Conservation (phyloP, 768 basidiomycete species). For the Antrodiella citrinella region DNA sequence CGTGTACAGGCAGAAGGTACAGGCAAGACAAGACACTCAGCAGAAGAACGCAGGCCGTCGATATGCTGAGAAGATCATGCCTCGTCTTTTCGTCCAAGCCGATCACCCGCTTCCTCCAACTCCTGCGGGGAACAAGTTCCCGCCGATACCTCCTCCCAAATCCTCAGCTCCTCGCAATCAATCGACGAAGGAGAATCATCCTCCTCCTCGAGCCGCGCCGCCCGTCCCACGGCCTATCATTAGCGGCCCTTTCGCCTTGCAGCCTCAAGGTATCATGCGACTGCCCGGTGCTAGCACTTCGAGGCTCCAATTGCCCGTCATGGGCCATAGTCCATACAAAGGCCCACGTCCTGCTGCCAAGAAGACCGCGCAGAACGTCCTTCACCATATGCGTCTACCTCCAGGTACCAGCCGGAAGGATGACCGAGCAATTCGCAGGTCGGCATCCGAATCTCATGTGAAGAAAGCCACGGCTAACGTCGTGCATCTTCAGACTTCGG, state of each 20-base stretch:
- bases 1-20: not conserved
- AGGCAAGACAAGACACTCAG: not conserved
- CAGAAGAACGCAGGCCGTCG: not conserved
- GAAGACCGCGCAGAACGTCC: not conserved
- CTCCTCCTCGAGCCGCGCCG: too few species aligned
- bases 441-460: not conserved
- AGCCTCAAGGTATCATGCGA: not conserved
- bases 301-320: not conserved
- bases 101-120: not conserved
- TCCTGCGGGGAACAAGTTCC: too few species aligned
- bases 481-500: not conserved
- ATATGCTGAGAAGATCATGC: not conserved
- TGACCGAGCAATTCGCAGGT: not conserved
- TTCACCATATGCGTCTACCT: not conserved
- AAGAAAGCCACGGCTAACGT: not conserved
- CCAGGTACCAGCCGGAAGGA: not conserved
- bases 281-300: not conserved
- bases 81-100: not conserved
- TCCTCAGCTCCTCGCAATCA: not conserved
- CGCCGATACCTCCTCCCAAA: too few species aligned
- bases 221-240: not conserved
- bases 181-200: not conserved
- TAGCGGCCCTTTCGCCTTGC: not conserved
- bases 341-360: not conserved
- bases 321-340: not conserved